These are phyloP conservation scores for Pezicula carpinea DNA, from an alignment of 2,329 filamentous ascomycete species.

Conservation along the genomic window DNA sequence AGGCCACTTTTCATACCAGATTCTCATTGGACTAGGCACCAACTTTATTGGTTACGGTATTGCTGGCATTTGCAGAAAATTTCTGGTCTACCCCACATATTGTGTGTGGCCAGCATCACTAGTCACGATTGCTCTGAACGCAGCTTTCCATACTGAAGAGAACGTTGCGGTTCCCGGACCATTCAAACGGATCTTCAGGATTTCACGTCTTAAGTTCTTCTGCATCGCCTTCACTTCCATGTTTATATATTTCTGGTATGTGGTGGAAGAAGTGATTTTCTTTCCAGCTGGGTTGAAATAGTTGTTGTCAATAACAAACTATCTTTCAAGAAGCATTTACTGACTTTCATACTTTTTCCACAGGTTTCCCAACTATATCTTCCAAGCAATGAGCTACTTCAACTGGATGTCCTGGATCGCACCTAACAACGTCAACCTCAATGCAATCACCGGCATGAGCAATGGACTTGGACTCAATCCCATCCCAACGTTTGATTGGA, in stretches of 20 bases:
- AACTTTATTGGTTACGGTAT: constrained; percentile 53
- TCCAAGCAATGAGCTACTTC: constrained; percentile 41
- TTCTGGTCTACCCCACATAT: constrained; percentile 47
- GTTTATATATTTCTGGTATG: constrained; percentile 43
- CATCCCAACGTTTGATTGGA: constrained; percentile 40
- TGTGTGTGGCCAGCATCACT: constrained; percentile 48
- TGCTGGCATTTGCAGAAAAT: constrained; percentile 44
- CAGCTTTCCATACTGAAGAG: constrained; percentile 36
- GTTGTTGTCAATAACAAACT: too few species aligned
- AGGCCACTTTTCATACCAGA: constrained; percentile 43
- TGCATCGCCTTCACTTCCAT: constrained; percentile 37
- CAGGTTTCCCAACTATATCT: constrained; percentile 43
- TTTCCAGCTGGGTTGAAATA: too few species aligned
- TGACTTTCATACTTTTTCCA: too few species aligned
- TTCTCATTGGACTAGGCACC: constrained; percentile 44
- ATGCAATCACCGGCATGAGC: constrained; percentile 32
- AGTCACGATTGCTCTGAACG: constrained; percentile 42
- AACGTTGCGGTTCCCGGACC: constrained; percentile 32
- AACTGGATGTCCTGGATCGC: constrained; percentile 51
- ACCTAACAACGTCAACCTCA: constrained; percentile 35
- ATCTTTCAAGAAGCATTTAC: too few species aligned
- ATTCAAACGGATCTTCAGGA: constrained; percentile 34
- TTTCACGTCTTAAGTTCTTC: constrained; percentile 44
- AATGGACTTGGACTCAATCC: constrained; percentile 39
- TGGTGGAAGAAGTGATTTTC: too few species aligned